Conservation (phyloP, 257 asterid genomes). For the Cordia subcordata region DNA sequence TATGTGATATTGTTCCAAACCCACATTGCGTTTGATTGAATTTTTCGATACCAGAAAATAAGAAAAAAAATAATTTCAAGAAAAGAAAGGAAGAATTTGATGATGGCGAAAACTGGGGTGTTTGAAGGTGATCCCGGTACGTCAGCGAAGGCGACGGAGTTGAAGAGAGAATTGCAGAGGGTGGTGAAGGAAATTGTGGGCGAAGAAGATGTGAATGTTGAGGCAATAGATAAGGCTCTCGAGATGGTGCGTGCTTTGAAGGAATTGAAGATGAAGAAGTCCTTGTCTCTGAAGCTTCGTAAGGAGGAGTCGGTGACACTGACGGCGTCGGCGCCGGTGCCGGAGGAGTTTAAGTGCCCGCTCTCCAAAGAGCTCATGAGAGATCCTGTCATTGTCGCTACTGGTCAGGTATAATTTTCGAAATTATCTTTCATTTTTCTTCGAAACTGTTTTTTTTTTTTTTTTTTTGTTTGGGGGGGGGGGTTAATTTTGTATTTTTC, state of each 20-base stretch:
- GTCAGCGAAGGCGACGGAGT: slow-evolving; percentile 50
- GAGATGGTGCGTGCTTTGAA: slow-evolving; percentile 41
- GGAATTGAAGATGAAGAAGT: slow-evolving; percentile 49
- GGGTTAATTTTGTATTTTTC: neutral
- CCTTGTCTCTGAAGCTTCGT: slow-evolving; percentile 25
- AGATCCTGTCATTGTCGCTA: slow-evolving; percentile 81
- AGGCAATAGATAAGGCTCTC: slow-evolving; percentile 63
- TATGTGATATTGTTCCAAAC: neutral
- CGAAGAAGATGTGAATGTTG: slow-evolving; percentile 52
- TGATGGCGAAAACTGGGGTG: slow-evolving; percentile 81
- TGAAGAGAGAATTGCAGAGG: slow-evolving; percentile 67
- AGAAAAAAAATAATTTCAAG: too few species aligned
- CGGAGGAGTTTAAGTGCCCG: slow-evolving; percentile 85
- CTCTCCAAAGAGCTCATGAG: slow-evolving; percentile 77
- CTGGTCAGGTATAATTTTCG: slow-evolving; percentile 63
- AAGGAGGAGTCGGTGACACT: slow-evolving; percentile 28
- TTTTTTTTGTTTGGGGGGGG: too few species aligned
- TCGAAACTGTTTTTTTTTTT: too few species aligned
- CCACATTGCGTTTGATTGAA: neutral
- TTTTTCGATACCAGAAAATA: neutral
- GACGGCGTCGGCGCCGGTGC: slow-evolving; percentile 54
- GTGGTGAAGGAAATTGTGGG: slow-evolving; percentile 55
- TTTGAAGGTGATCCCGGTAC: slow-evolving; percentile 45
- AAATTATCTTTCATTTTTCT: neutral
- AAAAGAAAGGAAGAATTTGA: neutral